These are phyloP conservation scores for Fusarium sp. DNA, from an alignment of 2,329 filamentous ascomycete genomes.

Conservation along the genomic window DNA sequence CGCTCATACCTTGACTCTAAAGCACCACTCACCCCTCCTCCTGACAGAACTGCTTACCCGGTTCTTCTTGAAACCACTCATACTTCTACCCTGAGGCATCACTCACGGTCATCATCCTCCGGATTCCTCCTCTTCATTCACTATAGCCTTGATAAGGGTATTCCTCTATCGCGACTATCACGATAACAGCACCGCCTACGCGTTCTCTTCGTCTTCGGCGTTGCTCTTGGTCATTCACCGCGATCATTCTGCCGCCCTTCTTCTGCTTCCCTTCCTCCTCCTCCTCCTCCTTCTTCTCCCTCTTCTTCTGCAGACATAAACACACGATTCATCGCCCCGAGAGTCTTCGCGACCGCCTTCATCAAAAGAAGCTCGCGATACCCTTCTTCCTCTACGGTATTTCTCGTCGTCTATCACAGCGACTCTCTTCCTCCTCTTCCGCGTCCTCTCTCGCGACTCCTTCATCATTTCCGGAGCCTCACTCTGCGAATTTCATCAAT, in stretches of 20 bases:
- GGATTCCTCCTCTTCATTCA: background rate
- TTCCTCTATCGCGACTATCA: background rate
- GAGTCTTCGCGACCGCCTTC: background rate
- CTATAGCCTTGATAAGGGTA: background rate
- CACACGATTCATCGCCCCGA: background rate
- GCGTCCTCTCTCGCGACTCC: too few species aligned
- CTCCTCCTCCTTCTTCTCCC: background rate
- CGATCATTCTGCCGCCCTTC: background rate
- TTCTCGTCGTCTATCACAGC: too few species aligned
- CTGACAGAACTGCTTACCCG: background rate
- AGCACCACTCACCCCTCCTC: background rate
- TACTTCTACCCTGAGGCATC: background rate
- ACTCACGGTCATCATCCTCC: too few species aligned
- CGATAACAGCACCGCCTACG: background rate
- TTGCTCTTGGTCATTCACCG: background rate
- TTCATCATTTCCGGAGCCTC: too few species aligned
- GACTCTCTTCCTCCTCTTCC: too few species aligned
- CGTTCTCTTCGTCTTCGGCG: background rate
- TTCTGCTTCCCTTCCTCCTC: background rate
- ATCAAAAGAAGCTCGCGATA: too few species aligned
- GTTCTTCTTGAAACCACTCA: background rate
- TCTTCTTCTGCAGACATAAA: background rate
- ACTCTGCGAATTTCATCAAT: too few species aligned
- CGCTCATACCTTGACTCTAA: background rate
- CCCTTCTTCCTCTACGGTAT: too few species aligned